A percentile compares a stretch with the other conserved stretches of the same genome.
These are phyloP conservation scores for Carex pumila DNA, from an alignment of 176 grass and related monocot genomes.

Conservation along the genomic window DNA sequence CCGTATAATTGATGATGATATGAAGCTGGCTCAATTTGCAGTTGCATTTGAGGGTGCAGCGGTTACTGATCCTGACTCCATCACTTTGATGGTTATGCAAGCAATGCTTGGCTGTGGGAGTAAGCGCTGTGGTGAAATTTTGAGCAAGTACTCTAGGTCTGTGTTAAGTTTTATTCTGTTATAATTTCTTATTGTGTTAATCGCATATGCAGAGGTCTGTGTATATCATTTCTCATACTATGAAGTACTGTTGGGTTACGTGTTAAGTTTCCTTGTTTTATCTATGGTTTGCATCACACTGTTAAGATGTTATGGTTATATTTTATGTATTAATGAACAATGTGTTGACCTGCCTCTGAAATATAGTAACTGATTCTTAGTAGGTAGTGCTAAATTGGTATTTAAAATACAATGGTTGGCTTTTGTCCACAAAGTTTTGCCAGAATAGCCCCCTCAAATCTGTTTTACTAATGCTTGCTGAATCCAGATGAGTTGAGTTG, in stretches of 20 bases:
- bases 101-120: constrained; percentile 93
- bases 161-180: constrained; percentile 8
- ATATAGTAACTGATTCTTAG: background rate
- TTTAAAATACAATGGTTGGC: background rate
- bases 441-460: background rate
- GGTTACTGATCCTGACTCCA: constrained; percentile 83
- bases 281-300: background rate
- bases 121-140: constrained; percentile 34
- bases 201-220: background rate
- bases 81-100: constrained; percentile 98
- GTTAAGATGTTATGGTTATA: background rate
- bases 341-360: background rate
- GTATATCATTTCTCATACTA: background rate
- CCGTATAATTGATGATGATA: constrained; percentile 91
- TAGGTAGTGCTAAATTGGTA: background rate
- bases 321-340: background rate
- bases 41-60: constrained; percentile 90
- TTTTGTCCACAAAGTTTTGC: background rate
- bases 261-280: background rate
- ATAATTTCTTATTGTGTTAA: background rate
- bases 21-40: constrained; percentile 85
- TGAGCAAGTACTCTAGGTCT: constrained; percentile 83
- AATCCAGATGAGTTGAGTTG: background rate
- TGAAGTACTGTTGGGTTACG: background rate
- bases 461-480: background rate